Base-by-base conservation (phyloP, 176 grass and related monocot species). In the Otatea glauca region DNA sequence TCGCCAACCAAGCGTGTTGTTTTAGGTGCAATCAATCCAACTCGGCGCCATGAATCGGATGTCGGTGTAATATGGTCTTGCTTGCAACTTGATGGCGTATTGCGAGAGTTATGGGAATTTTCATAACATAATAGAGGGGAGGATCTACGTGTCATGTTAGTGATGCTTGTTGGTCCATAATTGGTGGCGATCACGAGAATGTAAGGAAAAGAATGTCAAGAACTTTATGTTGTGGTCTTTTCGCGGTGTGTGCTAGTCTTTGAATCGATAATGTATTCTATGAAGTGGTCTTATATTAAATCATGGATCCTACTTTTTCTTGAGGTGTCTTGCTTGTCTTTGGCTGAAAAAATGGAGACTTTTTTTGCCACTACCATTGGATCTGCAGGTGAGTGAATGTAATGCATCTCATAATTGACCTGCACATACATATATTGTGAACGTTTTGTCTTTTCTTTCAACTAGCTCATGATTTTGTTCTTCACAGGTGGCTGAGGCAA, bases 321-420 rank as follows among this genome's bases (percentile, higher is more conserved):
- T 61, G 87, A 91, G 53, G 96, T 98, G 70, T 87, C 89, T 23
- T 98, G 96, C 81, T 81, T 98, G 55, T 98, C 96, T 77, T 86
- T 98, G 74, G 96, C 93, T 85, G 87, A 91, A 32, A 98, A 98
- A 87, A 89, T 98, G 78, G 96, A 98, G 86, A 93, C 91, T n/a
- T 65, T 83, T 89, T 79, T 56, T 88, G 82, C 96, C 96, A 87
- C 77, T 92, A 62, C 92, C 83, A 9, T 66, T 90, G 56, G 89
- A 98, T 54, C 91, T 98, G 70, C 96, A 98, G 83, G 90, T 95
- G 66, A 84, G 88, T 65, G 72, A 86, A 47, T 61, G 63, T 60
- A 25, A 72, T 80, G 27, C 50, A 58, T 86, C 64, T 41, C 42
- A 79, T 84, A 56, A 15, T 34, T 23, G 6, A 64, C 24, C 75